Conservation (phyloP, 176 grass and related monocot species). For the Avena sativa region DNA sequence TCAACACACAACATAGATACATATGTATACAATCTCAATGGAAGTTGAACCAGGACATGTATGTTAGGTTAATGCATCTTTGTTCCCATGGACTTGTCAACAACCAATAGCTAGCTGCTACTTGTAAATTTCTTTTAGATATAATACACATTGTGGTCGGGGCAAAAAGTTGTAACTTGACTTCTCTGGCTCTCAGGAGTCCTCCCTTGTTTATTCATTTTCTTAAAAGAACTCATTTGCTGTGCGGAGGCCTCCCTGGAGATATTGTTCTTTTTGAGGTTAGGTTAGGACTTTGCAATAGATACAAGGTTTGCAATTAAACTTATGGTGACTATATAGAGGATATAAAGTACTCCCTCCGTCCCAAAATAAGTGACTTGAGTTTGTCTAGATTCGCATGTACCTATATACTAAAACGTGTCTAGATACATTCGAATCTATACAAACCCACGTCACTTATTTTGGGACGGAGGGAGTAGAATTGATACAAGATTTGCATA, state of each 20-base stretch:
- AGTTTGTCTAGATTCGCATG: too few species aligned
- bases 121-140: neutral
- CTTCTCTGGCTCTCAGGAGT: slow-evolving; percentile 16
- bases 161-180: slow-evolving; percentile 31
- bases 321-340: neutral
- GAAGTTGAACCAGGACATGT: slow-evolving; percentile 3
- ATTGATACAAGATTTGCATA: too few species aligned
- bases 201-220: slow-evolving; percentile 20
- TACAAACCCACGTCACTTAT: too few species aligned
- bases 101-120: slow-evolving; percentile 39
- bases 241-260: neutral
- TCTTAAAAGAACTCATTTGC: neutral
- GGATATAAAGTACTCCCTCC: too few species aligned
- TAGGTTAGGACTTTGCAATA: slow-evolving; percentile 37
- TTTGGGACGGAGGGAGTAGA: too few species aligned
- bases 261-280: slow-evolving; percentile 50
- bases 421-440: too few species aligned
- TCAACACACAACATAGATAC: neutral
- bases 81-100: slow-evolving; percentile 27
- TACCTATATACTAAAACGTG: too few species aligned
- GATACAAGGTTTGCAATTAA: slow-evolving; percentile 17
- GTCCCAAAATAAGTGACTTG: too few species aligned
- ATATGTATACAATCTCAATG: neutral
- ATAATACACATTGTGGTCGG: neutral
- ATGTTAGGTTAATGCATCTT: slow-evolving; percentile 13